phyloP scores from a whole-genome alignment of 805 yeast genomes.

The Novakomyces olei region DNA sequence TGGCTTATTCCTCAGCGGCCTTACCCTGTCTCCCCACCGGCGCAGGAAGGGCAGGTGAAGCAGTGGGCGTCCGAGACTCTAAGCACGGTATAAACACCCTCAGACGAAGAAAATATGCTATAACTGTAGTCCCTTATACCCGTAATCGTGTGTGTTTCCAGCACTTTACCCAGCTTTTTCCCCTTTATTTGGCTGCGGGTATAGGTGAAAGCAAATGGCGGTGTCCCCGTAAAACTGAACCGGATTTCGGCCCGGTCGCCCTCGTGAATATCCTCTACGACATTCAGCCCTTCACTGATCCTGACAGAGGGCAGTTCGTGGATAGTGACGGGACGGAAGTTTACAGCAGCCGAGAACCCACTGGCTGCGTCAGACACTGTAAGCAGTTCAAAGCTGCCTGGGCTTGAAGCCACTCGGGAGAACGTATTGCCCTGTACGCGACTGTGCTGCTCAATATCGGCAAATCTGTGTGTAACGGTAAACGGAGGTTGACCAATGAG shows the following conservation, averaged over 20 bases:
- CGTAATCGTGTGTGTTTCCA: slow-evolving; percentile 32
- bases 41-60: too few relatives aligned
- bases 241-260: slow-evolving; percentile 83
- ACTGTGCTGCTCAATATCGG: slow-evolving; percentile 36
- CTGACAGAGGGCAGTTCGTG: slow-evolving; percentile 61
- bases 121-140: slow-evolving; percentile 51
- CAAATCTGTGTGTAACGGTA: slow-evolving; percentile 49
- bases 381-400: slow-evolving; percentile 51
- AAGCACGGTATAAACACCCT: slow-evolving; percentile 85
- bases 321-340: slow-evolving; percentile 19
- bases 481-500: slow-evolving; percentile 67
- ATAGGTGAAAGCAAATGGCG: slow-evolving; percentile 77
- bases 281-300: slow-evolving; percentile 52
- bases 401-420: slow-evolving; percentile 52
- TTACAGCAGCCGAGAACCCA: slow-evolving; percentile 29
- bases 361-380: slow-evolving; percentile 56
- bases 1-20: too few relatives aligned
- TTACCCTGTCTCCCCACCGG: too few relatives aligned
- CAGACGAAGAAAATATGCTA: slow-evolving; percentile 53
- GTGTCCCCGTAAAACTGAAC: slow-evolving; percentile 64
- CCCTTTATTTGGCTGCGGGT: slow-evolving; percentile 36
- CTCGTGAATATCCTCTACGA: slow-evolving; percentile 68
- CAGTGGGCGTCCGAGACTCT: slow-evolving; percentile 77
- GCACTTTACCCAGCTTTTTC: slow-evolving; percentile 18
- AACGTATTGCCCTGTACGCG: slow-evolving; percentile 26